These are phyloP conservation scores for Salix koriyanagi DNA, from an alignment of 345 rosid species.

Conservation along the genomic window DNA sequence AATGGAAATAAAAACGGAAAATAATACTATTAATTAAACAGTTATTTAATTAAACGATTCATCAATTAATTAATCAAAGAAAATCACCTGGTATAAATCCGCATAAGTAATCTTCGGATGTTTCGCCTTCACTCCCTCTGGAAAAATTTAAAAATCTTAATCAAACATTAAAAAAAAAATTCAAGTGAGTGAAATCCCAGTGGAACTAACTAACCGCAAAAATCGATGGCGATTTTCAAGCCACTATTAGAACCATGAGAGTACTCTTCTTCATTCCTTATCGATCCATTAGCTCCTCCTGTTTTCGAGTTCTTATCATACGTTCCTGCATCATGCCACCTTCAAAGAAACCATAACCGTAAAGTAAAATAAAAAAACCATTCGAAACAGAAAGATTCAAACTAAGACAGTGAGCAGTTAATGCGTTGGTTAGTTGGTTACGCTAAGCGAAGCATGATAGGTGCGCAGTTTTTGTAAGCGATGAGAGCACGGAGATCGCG, in stretches of 20 bases:
- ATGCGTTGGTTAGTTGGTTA: slow-evolving; percentile 22
- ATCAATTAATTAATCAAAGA: background rate
- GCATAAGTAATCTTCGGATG: slow-evolving; percentile 79
- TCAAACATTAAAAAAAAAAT: background rate
- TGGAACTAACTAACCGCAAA: slow-evolving; percentile 56
- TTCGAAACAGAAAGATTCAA: background rate
- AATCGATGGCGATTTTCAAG: slow-evolving; percentile 69
- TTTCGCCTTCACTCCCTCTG: slow-evolving; percentile 80
- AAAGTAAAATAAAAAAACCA: background rate
- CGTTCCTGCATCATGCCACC: slow-evolving; percentile 98
- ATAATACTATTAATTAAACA: background rate
- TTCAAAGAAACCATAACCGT: slow-evolving; percentile 18
- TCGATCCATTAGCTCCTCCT: slow-evolving; percentile 90
- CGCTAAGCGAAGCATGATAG: slow-evolving; percentile 97
- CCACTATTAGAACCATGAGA: slow-evolving; percentile 74
- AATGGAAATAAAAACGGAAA: background rate
- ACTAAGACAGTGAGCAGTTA: background rate
- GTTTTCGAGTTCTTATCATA: slow-evolving; percentile 74
- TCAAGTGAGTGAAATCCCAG: background rate
- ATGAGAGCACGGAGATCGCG: slow-evolving; percentile 90
- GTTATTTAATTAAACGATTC: background rate
- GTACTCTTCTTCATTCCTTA: slow-evolving; percentile 76
- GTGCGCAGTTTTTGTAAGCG: slow-evolving; percentile 82
- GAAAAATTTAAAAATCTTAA: background rate
- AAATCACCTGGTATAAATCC: slow-evolving; percentile 58